Evolutionary conservation across 2,329 filamentous ascomycete species (phyloP).

Genomic region (Thelonectria blattea): DNA sequence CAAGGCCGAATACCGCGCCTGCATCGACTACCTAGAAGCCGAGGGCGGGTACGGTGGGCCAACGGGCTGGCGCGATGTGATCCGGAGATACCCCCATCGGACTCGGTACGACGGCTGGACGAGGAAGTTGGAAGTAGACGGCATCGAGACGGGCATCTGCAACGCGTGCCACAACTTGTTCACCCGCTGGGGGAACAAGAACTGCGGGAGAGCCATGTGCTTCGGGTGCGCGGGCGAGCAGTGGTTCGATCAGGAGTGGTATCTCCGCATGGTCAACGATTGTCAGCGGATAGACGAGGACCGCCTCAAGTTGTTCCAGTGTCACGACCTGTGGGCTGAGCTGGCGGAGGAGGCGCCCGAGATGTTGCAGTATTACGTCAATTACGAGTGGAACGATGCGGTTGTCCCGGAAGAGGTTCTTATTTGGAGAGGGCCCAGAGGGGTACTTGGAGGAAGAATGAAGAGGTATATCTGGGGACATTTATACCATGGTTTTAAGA

Average conservation of each 20-base stretch:
- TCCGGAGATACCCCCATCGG: background rate
- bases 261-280: too few relatives aligned
- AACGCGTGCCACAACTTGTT: slow-evolving; percentile 12
- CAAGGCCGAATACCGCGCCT: background rate
- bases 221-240: background rate
- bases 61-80: background rate
- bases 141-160: slow-evolving; percentile 6
- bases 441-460: too few relatives aligned
- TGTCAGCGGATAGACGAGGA: too few relatives aligned
- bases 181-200: background rate
- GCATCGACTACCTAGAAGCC: slow-evolving; percentile 4
- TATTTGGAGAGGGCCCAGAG: slow-evolving; percentile 5
- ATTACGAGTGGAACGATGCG: slow-evolving; percentile 6
- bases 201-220: slow-evolving; percentile 8
- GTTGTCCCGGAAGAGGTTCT: background rate
- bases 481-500: too few relatives aligned
- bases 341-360: background rate
- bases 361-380: too few relatives aligned
- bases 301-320: too few relatives aligned
- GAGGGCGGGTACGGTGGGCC: background rate
- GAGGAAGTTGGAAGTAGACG: slow-evolving; percentile 7
- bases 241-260: too few relatives aligned
- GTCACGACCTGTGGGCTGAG: background rate
- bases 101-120: background rate
- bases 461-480: too few relatives aligned